phyloP scores from a whole-genome alignment of 208 protist species.

The Leishmania turanica region DNA sequence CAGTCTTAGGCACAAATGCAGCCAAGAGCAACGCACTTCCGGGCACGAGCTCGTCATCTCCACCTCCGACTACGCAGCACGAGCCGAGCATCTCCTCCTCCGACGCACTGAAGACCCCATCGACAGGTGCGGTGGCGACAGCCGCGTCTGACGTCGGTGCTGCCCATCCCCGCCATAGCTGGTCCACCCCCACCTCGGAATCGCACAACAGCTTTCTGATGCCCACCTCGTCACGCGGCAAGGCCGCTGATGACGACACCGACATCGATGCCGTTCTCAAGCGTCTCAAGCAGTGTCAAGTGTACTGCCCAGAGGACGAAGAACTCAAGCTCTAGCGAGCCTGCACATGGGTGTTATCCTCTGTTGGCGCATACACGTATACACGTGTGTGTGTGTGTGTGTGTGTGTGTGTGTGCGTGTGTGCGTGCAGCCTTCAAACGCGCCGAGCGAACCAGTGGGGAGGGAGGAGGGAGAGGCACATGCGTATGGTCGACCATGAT shows the following conservation, averaged over 20 bases:
- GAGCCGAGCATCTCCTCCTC: background rate
- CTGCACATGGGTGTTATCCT: background rate
- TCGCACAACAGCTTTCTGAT: background rate
- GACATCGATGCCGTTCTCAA: conserved; percentile 61
- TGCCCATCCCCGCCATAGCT: background rate
- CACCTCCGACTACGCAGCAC: background rate
- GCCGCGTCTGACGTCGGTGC: background rate
- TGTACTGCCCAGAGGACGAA: conserved; percentile 87
- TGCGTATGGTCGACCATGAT: too few species aligned
- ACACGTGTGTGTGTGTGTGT: background rate
- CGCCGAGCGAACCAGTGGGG: too few species aligned
- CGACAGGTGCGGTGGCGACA: background rate
- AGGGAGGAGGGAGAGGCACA: too few species aligned
- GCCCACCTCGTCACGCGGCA: conserved; percentile 12
- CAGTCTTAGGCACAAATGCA: conserved; percentile 1
- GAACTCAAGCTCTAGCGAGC: conserved; percentile 16
- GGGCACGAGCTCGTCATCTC: background rate
- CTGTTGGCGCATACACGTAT: background rate
- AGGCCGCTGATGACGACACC: conserved; percentile 52
- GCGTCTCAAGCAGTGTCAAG: conserved; percentile 69
- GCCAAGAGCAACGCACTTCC: background rate
- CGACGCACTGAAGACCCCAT: background rate
- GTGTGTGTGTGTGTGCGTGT: background rate
- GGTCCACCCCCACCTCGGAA: conserved; percentile 1
- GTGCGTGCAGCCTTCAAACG: too few species aligned